A percentile compares a stretch with the other conserved stretches of the same genome.
Evolutionary conservation across 2,329 filamentous ascomycete species (phyloP).

Genomic region (Coniosporium tulheliwenetii): DNA sequence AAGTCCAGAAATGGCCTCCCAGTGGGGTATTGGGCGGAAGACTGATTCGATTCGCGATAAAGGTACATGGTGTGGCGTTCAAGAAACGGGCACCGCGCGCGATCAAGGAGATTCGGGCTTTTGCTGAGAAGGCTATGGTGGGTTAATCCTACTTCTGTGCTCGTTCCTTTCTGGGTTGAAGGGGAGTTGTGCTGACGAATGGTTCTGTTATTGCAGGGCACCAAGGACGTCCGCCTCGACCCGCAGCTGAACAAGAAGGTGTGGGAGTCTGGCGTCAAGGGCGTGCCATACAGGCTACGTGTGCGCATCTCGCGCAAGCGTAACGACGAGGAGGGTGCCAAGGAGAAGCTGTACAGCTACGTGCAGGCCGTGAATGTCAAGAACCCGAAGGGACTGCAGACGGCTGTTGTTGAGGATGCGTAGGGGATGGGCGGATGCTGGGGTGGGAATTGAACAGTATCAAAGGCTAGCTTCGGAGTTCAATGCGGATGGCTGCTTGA

Average conservation of each 20-base stretch:
- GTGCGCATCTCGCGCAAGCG: conserved; percentile 98
- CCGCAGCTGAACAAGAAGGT: conserved; percentile 99
- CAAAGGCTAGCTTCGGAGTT: no score
- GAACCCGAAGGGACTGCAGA: conserved; percentile 95
- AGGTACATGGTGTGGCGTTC: conserved; percentile 96
- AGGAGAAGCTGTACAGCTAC: conserved; percentile 99
- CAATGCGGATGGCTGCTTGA: no score
- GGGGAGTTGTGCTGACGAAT: conserved; percentile 6
- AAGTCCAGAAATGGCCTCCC: conserved; percentile 46
- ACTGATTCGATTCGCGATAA: conserved; percentile 35
- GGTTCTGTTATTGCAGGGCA: conserved; percentile 48
- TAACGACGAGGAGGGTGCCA: conserved; percentile 99
- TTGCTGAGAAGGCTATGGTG: conserved; percentile 94
- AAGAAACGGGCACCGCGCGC: conserved; percentile 98
- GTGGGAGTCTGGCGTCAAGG: conserved; percentile 98
- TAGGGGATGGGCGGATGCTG: conserved; percentile 15
- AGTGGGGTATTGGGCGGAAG: conserved; percentile 45
- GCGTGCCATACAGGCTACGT: conserved; percentile 90
- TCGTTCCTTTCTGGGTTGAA: neutral
- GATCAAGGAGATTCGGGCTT: conserved; percentile 99
- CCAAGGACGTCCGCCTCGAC: conserved; percentile 92
- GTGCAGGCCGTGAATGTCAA: conserved; percentile 99
- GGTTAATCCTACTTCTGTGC: conserved; percentile 21
- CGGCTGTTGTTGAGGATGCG: conserved; percentile 63
- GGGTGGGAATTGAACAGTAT: no score